Evolutionary conservation across 192 early-diverging fungal species (phyloP), one percentile per base, ranked within the genome.

Genomic region (Coemansia sp.): DNA sequence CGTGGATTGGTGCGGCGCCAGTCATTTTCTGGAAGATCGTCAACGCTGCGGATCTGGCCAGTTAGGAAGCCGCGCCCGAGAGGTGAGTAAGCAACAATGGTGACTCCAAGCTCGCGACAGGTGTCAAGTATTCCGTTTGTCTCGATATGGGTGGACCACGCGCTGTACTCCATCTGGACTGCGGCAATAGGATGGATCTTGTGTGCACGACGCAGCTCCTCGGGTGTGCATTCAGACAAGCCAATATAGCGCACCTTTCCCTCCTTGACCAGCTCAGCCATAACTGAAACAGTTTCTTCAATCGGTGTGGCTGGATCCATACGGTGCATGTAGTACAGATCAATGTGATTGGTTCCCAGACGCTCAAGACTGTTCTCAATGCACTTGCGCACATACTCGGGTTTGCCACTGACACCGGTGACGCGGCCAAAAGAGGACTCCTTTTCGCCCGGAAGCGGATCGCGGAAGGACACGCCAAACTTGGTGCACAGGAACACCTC

Each of bases 51-150:
- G 67, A 88, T 86, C 15, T 81, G 77, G 15, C 91, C 90, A 3
- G 87, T 87, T 56, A 92, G 66, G 45, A 92, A 87, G 8, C 93
- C 93, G 52, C 88, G 84, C 3, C 89, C 91, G 5, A 93, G 66
- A 4, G 90, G 91, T 8, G 90, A 89, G 60, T 92, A 89, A 2
- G 94, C 89, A 19, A 95, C 77, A 10, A 91, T 68, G 15, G 84
- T 89, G 48, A 94, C 79, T 45, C 90, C 89, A 6, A 93, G 83
- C 65, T 91, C 90, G 54, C 89, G 86, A 71, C 91, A 92, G 13
- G 88, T 72, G 37, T 87, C 82, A 38, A 92, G 84, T 38, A 92
- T 61, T 1, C 88, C 91, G 53, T 89, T 85, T 7, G 72, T 85
- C 73, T 91, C 88, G 21, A 90, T 88, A 50, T 87, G 79, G 9